phyloP scores from a whole-genome alignment of 2,329 filamentous ascomycete species.

The Harringtonia lauricola region DNA sequence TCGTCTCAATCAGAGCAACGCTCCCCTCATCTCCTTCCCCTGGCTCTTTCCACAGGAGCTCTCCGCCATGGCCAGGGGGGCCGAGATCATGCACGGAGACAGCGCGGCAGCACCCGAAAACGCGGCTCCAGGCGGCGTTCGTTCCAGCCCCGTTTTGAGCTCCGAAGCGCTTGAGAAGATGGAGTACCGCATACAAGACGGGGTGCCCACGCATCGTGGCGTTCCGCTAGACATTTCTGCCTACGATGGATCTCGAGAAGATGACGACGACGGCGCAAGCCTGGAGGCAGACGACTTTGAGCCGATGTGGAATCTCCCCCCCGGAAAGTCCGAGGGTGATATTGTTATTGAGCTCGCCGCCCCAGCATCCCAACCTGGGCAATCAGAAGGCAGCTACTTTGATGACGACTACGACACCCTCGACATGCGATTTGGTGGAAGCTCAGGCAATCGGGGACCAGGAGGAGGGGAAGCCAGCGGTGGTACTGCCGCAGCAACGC shows the following conservation, averaged over 20 bases:
- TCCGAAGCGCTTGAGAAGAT: slow-evolving; percentile 11
- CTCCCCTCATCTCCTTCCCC: slow-evolving; percentile 86
- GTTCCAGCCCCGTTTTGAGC: neutral
- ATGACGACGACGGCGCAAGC: slow-evolving; percentile 4
- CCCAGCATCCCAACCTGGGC: neutral
- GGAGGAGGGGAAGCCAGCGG: neutral
- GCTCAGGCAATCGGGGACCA: neutral
- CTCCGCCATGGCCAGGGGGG: slow-evolving; percentile 49
- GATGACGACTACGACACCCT: slow-evolving; percentile 1
- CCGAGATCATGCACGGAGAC: neutral
- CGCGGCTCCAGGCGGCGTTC: no score
- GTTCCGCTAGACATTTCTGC: slow-evolving; percentile 10
- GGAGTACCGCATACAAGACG: slow-evolving; percentile 17
- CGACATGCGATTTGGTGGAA: neutral
- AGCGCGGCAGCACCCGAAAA: no score
- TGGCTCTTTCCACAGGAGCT: slow-evolving; percentile 77
- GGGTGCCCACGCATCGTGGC: slow-evolving; percentile 21
- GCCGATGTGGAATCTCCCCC: slow-evolving; percentile 11
- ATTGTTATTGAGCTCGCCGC: slow-evolving; percentile 7
- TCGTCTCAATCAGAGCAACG: slow-evolving; percentile 32
- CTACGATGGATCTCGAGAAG: slow-evolving; percentile 2
- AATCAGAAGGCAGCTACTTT: neutral
- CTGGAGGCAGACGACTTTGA: slow-evolving; percentile 4
- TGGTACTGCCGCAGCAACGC: neutral
- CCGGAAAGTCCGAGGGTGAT: slow-evolving; percentile 6